These are phyloP conservation scores for Kodamaea plutei DNA, from an alignment of 1,139 yeast genomes.

Conservation along the genomic window DNA sequence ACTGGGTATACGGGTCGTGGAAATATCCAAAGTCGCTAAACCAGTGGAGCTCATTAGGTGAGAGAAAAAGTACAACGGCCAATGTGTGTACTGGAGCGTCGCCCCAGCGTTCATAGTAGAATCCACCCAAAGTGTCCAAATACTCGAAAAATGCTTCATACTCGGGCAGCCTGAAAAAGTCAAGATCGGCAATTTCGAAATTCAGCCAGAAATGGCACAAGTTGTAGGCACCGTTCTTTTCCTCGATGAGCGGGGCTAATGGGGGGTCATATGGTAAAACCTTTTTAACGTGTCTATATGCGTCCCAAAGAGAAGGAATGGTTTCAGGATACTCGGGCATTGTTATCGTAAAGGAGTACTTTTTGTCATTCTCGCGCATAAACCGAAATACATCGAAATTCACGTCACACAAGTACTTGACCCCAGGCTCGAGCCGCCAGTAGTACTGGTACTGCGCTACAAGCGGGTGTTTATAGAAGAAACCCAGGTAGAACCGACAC, in stretches of 20 bases:
- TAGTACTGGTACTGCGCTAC: slow-evolving; percentile 28
- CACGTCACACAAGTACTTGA: slow-evolving; percentile 23
- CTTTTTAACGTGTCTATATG: slow-evolving; percentile 11
- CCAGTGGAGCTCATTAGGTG: slow-evolving; percentile 26
- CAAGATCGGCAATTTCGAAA: slow-evolving; percentile 33
- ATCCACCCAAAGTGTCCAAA: slow-evolving; percentile 32
- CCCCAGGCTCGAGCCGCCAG: slow-evolving; percentile 37
- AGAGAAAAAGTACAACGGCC: slow-evolving; percentile 23
- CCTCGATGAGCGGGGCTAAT: slow-evolving; percentile 12
- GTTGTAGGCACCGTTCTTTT: slow-evolving; percentile 29
- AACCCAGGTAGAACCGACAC: slow-evolving; percentile 36
- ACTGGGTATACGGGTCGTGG: slow-evolving; percentile 33
- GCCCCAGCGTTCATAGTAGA: slow-evolving; percentile 41
- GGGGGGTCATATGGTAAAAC: slow-evolving; percentile 6
- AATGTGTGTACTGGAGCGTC: slow-evolving; percentile 39
- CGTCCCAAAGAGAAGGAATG: slow-evolving; percentile 30
- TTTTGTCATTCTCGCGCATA: slow-evolving; percentile 20
- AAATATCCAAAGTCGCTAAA: slow-evolving; percentile 31
- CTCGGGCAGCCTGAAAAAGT: slow-evolving; percentile 19
- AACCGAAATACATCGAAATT: slow-evolving; percentile 25
- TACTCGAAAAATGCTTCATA: slow-evolving; percentile 24
- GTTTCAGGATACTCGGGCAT: slow-evolving; percentile 33
- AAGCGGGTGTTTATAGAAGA: slow-evolving; percentile 30
- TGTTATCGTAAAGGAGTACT: slow-evolving; percentile 23
- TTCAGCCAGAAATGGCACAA: slow-evolving; percentile 40